A percentile compares a stretch with the other conserved stretches of the same genome.
Conservation (phyloP, 2,329 filamentous ascomycete genomes). For the Monilinia laxa region DNA sequence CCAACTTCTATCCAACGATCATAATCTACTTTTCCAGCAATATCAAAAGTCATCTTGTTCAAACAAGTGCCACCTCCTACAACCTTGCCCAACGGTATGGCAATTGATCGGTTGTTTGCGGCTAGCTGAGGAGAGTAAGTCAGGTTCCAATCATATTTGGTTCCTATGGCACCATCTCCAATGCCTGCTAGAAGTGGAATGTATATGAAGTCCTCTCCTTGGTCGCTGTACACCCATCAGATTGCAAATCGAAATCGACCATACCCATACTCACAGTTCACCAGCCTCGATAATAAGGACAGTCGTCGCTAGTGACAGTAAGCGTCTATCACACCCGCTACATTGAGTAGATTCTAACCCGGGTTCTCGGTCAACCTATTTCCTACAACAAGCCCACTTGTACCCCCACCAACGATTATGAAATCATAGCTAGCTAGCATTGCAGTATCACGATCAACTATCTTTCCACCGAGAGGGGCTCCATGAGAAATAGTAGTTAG, state of each 20-base stretch:
- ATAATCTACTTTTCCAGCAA: conserved; percentile 35
- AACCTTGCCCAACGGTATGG: conserved; percentile 38
- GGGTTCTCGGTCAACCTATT: conserved; percentile 22
- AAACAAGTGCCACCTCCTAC: conserved; percentile 44
- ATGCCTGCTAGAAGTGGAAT: conserved; percentile 7
- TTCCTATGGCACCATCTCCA: conserved; percentile 30
- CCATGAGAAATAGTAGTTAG: neutral
- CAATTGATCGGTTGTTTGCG: conserved; percentile 31
- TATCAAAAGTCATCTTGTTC: conserved; percentile 35
- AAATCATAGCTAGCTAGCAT: conserved; percentile 15
- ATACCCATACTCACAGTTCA: conserved; percentile 15
- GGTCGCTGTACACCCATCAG: conserved; percentile 5
- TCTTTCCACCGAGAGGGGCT: conserved; percentile 4
- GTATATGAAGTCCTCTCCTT: conserved; percentile 22
- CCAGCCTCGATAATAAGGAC: conserved; percentile 22
- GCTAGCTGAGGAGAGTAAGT: conserved; percentile 42
- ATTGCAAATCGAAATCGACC: neutral
- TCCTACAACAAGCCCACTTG: conserved; percentile 16
- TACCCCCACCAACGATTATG: conserved; percentile 18
- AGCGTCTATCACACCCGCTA: neutral
- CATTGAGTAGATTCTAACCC: neutral
- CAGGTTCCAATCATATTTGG: conserved; percentile 46
- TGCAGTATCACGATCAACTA: conserved; percentile 3
- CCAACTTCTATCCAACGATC: conserved; percentile 46
- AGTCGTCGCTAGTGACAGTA: conserved; percentile 4